phyloP scores from a whole-genome alignment of 1,139 yeast genomes.

The Petasospora rhodanensis region DNA sequence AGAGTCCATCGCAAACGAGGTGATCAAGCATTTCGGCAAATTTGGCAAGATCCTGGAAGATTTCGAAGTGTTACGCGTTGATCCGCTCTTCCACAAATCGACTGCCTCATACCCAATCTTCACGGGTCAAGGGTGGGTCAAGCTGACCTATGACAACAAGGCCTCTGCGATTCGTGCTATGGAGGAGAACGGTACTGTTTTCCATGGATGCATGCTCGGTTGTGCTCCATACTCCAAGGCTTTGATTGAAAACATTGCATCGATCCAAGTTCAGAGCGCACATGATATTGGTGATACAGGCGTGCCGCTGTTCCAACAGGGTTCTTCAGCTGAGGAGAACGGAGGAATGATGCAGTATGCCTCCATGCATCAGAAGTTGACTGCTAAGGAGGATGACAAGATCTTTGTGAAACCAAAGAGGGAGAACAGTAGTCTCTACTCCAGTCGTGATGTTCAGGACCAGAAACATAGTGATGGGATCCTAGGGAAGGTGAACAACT shows the following conservation, averaged over 20 bases:
- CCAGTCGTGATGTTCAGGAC: slow-evolving; percentile 18
- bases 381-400: slow-evolving; percentile 28
- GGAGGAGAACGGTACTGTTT: slow-evolving; percentile 71
- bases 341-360: slow-evolving; percentile 12
- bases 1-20: slow-evolving; percentile 60
- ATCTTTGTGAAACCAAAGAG: slow-evolving; percentile 31
- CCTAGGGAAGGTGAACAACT: slow-evolving; percentile 30
- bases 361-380: slow-evolving; percentile 15
- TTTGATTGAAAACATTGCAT: slow-evolving; percentile 59
- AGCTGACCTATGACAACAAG: slow-evolving; percentile 74
- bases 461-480: slow-evolving; percentile 19
- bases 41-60: slow-evolving; percentile 82
- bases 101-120: slow-evolving; percentile 51
- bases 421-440: slow-evolving; percentile 28
- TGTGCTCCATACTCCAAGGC: slow-evolving; percentile 65
- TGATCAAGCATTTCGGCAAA: slow-evolving; percentile 71
- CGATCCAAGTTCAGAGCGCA: slow-evolving; percentile 43
- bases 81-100: slow-evolving; percentile 22
- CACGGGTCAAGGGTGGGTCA: slow-evolving; percentile 86
- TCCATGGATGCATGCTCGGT: slow-evolving; percentile 70
- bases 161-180: slow-evolving; percentile 78
- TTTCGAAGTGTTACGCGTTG: slow-evolving; percentile 40
- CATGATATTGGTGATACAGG: slow-evolving; percentile 51
- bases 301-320: slow-evolving; percentile 13
- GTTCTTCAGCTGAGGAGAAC: slow-evolving; percentile 9